phyloP scores from a whole-genome alignment of 352 stramenopile species.

The Phytophthora sojae region DNA sequence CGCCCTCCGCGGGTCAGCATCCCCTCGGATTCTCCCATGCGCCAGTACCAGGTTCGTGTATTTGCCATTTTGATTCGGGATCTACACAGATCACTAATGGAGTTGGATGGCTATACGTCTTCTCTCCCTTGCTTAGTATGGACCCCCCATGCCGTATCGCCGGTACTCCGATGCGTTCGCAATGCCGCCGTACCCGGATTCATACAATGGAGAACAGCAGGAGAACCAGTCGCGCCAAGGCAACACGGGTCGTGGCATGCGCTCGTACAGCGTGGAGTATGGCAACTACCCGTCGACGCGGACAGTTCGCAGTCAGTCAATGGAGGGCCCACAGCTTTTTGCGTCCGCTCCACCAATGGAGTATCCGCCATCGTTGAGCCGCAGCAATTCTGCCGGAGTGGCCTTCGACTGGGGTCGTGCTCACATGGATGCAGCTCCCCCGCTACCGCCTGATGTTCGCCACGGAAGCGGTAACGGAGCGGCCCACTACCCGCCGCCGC shows the following conservation, averaged over 20 bases:
- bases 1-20: conserved; percentile 78
- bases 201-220: conserved; percentile 54
- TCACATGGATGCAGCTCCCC: conserved; percentile 51
- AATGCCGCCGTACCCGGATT: conserved; percentile 68
- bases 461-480: conserved; percentile 22
- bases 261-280: conserved; percentile 85
- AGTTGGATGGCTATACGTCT: not conserved
- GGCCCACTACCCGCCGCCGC: conserved; percentile 60
- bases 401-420: conserved; percentile 72
- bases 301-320: conserved; percentile 75
- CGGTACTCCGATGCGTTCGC: conserved; percentile 81
- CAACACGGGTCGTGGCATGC: conserved; percentile 60
- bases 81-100: conserved; percentile 10
- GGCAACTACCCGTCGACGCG: conserved; percentile 59
- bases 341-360: conserved; percentile 50
- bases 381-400: conserved; percentile 67
- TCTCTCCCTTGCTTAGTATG: conserved; percentile 37
- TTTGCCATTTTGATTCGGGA: not conserved
- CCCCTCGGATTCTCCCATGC: conserved; percentile 69
- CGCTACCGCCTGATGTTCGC: conserved; percentile 68
- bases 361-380: conserved; percentile 62
- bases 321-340: conserved; percentile 77
- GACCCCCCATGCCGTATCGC: conserved; percentile 64
- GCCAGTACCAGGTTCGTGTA: conserved; percentile 69
- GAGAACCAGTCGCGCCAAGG: conserved; percentile 57